Conservation (phyloP, 306 rosid species). For the Acacia acuminata region DNA sequence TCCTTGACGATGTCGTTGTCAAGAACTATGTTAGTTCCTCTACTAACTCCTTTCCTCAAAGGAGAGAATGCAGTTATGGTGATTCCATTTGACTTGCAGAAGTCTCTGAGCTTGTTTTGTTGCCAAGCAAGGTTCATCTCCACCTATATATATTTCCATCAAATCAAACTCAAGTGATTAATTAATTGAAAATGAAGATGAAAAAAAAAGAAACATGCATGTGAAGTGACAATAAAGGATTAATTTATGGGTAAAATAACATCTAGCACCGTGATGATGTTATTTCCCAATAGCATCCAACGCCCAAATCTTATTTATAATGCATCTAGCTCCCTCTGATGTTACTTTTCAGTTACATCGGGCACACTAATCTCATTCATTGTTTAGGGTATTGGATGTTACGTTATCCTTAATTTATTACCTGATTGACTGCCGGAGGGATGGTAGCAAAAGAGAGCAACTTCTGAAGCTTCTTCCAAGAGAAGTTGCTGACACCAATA, state of each 20-base stretch:
- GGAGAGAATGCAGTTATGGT: constrained; percentile 48
- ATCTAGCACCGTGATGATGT: no score
- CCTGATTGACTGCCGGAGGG: constrained; percentile 77
- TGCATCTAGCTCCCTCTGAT: no score
- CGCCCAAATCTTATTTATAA: no score
- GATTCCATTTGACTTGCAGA: constrained; percentile 44
- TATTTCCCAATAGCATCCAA: no score
- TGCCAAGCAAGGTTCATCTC: constrained; percentile 50
- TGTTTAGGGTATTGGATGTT: no score
- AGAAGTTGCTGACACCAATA: constrained; percentile 87
- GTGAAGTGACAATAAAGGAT: not conserved
- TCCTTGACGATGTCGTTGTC: constrained; percentile 47
- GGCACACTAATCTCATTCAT: no score
- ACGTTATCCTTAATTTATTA: constrained; percentile 1
- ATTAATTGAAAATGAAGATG: not conserved
- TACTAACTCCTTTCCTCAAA: constrained; percentile 45
- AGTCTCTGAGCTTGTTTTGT: constrained; percentile 41
- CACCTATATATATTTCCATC: constrained; percentile 19
- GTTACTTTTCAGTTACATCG: no score
- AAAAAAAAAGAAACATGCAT: not conserved
- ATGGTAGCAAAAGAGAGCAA: constrained; percentile 63
- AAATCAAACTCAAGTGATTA: not conserved
- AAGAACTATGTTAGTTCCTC: constrained; percentile 41
- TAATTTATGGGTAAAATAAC: no score
- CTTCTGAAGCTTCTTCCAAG: constrained; percentile 58